Percentiles rank a stretch among this genome's conserved stretches.
Conservation (phyloP, 257 asterid genomes). For the Solanum verrucosum region DNA sequence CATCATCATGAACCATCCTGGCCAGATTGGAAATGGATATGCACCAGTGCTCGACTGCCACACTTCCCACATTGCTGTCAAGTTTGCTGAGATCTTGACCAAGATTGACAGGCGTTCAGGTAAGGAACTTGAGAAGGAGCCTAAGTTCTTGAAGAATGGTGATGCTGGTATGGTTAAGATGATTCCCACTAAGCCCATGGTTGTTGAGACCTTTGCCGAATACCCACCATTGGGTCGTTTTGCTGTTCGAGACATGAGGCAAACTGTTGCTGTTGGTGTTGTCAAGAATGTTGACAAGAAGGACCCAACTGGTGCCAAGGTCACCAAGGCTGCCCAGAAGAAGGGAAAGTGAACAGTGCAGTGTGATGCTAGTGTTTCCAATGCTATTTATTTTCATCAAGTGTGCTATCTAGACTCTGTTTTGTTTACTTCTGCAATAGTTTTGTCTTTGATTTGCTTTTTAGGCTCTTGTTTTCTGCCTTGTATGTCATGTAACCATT, state of each 20-base stretch:
- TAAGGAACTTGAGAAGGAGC: not conserved
- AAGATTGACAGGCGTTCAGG: not conserved
- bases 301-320: not conserved
- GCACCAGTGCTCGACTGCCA: not conserved
- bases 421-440: not conserved
- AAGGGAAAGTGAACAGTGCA: not conserved
- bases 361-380: not conserved
- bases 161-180: slow-evolving; percentile 3
- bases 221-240: not conserved
- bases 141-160: not conserved
- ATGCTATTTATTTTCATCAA: not conserved
- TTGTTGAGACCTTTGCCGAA: not conserved
- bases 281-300: not conserved
- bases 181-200: not conserved
- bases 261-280: not conserved
- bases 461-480: not conserved
- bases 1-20: not conserved
- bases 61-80: slow-evolving; percentile 1
- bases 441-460: not conserved
- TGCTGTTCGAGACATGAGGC: not conserved
- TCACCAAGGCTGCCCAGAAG: not conserved
- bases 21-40: not conserved
- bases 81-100: not conserved
- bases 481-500: not conserved
- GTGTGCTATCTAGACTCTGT: not conserved